These are phyloP conservation scores for Schizochytrium sp. DNA, from an alignment of 108 stramenopile species.

Conservation along the genomic window DNA sequence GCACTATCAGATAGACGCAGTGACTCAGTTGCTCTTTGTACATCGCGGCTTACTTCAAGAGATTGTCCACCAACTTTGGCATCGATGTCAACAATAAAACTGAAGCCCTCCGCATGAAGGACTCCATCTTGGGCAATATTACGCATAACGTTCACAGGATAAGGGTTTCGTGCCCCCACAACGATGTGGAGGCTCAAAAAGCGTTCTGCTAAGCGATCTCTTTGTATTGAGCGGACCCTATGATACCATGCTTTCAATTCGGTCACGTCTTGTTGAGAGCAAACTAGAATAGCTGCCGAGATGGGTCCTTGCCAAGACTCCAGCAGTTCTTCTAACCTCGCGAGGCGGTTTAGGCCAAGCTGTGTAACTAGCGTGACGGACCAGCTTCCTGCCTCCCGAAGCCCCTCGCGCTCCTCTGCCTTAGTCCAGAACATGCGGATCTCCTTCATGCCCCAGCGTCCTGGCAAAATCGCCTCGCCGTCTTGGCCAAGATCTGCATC, in stretches of 20 bases:
- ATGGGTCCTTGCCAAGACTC: slow-evolving; percentile 17
- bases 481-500: not conserved
- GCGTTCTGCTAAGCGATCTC: not conserved
- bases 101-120: not conserved
- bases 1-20: not conserved
- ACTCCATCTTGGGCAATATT: slow-evolving; percentile 14
- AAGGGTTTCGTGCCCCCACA: not conserved
- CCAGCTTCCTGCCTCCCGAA: not conserved
- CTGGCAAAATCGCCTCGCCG: not conserved
- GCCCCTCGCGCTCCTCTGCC: not conserved
- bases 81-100: slow-evolving; percentile 4
- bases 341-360: slow-evolving; percentile 39
- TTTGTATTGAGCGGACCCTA: not conserved
- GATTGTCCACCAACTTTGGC: not conserved
- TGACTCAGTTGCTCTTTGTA: not conserved
- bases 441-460: not conserved
- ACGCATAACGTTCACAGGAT: slow-evolving; percentile 28
- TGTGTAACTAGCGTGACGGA: slow-evolving; percentile 7
- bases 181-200: slow-evolving; percentile 26
- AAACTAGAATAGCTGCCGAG: slow-evolving; percentile 27
- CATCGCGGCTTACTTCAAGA: not conserved
- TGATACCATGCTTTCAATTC: not conserved
- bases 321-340: not conserved
- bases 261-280: not conserved
- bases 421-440: not conserved